Percentiles rank a stretch among this genome's conserved stretches.
Conservation (phyloP, 331 rosid genomes). For the Quercus lobata region DNA sequence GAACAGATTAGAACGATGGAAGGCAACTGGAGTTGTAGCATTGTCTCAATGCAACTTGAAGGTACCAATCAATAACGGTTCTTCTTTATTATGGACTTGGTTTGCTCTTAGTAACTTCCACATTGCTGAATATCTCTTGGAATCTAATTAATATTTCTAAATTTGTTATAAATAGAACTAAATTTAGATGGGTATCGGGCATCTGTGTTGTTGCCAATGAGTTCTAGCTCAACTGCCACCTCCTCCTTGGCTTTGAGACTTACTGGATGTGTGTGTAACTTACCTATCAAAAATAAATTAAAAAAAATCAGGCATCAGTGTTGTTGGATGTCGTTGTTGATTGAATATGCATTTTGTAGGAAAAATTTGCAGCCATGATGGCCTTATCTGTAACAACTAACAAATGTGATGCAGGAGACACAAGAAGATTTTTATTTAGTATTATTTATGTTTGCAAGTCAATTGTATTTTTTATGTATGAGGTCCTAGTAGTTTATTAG, state of each 20-base stretch:
- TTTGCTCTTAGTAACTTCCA: background rate
- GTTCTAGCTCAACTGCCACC: too few relatives aligned
- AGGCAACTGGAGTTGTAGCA: conserved; percentile 69
- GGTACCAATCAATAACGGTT: conserved; percentile 36
- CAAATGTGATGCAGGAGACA: background rate
- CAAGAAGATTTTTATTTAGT: too few relatives aligned
- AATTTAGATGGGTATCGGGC: background rate
- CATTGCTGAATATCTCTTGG: background rate
- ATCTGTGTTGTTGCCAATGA: background rate
- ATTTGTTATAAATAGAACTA: background rate
- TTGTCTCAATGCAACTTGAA: conserved; percentile 75
- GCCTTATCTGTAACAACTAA: background rate
- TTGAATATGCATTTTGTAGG: background rate
- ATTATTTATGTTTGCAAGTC: too few relatives aligned
- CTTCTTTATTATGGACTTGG: background rate
- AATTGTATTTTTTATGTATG: too few relatives aligned
- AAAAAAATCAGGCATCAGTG: background rate
- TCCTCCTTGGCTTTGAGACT: too few relatives aligned
- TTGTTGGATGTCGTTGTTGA: background rate
- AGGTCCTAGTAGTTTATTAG: too few relatives aligned
- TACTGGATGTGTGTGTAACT: too few relatives aligned
- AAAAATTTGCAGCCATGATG: background rate
- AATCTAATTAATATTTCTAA: background rate
- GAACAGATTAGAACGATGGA: conserved; percentile 60
- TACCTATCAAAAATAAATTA: too few relatives aligned